These are phyloP conservation scores for Umbelopsis sp. DNA, from an alignment of 192 early-diverging fungal species.

Conservation along the genomic window DNA sequence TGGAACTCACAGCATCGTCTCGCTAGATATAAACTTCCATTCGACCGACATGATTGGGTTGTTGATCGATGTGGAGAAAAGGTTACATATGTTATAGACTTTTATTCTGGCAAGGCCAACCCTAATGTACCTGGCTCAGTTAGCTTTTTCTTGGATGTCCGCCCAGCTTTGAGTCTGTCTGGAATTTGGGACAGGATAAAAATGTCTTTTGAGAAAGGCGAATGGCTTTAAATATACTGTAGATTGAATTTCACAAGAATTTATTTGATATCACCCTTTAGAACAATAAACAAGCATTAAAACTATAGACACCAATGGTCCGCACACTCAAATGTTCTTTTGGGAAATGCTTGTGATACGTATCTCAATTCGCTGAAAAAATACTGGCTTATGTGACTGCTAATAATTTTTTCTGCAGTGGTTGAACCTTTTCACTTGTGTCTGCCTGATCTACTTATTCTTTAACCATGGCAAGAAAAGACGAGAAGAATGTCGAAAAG, in stretches of 20 bases:
- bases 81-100: constrained; percentile 91
- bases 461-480: not conserved
- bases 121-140: constrained; percentile 43
- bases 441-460: not conserved
- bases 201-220: constrained; percentile 32
- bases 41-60: constrained; percentile 95
- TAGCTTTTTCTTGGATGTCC: constrained; percentile 86
- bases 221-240: not conserved
- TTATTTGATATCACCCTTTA: not conserved
- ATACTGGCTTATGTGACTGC: not conserved
- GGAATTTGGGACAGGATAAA: constrained; percentile 58
- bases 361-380: too few species aligned
- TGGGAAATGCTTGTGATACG: too few species aligned
- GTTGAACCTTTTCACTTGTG: not conserved
- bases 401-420: not conserved
- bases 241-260: not conserved
- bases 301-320: too few species aligned
- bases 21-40: constrained; percentile 75
- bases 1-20: too few species aligned
- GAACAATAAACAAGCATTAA: too few species aligned
- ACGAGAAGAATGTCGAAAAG: not conserved
- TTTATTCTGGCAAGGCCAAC: constrained; percentile 74
- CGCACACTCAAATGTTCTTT: too few species aligned
- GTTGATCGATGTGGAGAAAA: constrained; percentile 88
- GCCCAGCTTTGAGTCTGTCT: constrained; percentile 70